A percentile compares a stretch with the other conserved stretches of the same genome.
Conservation (phyloP, 352 stramenopile genomes). For the Thraustotheca clavata region DNA sequence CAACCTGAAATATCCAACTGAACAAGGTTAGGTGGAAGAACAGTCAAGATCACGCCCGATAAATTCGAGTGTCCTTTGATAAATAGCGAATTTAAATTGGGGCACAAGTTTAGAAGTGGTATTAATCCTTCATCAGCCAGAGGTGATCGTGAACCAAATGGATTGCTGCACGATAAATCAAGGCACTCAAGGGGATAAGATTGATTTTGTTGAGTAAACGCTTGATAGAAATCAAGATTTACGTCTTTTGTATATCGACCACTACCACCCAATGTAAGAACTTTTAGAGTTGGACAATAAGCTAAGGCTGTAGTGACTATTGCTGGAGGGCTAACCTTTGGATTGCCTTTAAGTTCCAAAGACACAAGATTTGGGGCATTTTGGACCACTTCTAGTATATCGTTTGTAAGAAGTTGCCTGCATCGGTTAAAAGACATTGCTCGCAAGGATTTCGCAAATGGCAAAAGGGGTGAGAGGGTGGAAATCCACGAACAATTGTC, state of each 20-base stretch:
- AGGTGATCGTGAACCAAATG: slow-evolving; percentile 18
- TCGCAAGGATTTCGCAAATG: background rate
- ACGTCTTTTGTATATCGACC: slow-evolving; percentile 13
- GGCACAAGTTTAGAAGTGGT: background rate
- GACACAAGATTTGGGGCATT: background rate
- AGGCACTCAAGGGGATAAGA: background rate
- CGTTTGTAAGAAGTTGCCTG: slow-evolving; percentile 1
- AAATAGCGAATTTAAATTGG: background rate
- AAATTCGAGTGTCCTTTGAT: slow-evolving; percentile 20
- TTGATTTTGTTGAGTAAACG: background rate
- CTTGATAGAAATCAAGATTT: background rate
- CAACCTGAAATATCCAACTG: slow-evolving; percentile 11
- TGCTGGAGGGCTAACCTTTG: background rate
- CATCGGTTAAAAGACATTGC: slow-evolving; percentile 15
- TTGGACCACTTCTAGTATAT: background rate
- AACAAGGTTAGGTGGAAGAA: background rate
- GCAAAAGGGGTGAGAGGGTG: background rate
- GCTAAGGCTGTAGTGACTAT: background rate
- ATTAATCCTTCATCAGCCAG: slow-evolving; percentile 14
- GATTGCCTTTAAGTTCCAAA: slow-evolving; percentile 13
- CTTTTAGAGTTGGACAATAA: background rate
- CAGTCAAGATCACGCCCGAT: background rate
- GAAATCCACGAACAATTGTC: slow-evolving; percentile 19
- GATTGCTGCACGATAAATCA: slow-evolving; percentile 20
- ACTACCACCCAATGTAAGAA: slow-evolving; percentile 11